Base-by-base conservation (phyloP, 331 rosid genomes). In the Cucumis variabilis region DNA sequence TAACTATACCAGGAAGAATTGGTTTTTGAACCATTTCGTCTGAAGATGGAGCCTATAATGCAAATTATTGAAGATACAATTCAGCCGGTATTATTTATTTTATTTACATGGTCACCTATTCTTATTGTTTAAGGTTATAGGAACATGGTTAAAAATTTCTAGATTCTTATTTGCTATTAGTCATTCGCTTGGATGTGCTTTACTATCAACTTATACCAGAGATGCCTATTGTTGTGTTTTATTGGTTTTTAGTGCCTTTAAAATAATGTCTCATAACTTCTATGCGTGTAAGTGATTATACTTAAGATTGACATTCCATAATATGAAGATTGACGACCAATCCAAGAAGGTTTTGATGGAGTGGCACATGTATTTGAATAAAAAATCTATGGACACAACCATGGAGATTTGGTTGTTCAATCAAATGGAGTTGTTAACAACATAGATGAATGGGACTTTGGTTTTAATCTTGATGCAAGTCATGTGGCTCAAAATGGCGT, bases 271-370 rank as follows among this genome's bases (percentile, higher is more conserved):
- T 37, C 44, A 37, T 28, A 62, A 66, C 86, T 83, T 37, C 41
- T 66, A 23, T 78, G n/a, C n/a, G n/a, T n/a, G n/a, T n/a, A n/a
- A n/a, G n/a, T n/a, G n/a, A n/a, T n/a, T n/a, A n/a, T n/a, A 88
- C 85, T 81, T 77, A 83, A 21, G 88, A 79, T 73, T 88, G 91
- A 74, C 67, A 27, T 87, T 71, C 85, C 71, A 50, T 88, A 68
- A 76, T 87, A 81, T 86, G 63, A 88, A 91, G 98, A n/a, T n/a
- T 87, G 93, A 90, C 81, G 58, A 21, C 89, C 87, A 81, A 86
- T 85, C 77, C 90, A 66, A 86, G 90, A 88, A 88, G 79, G 83
- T 69, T 50, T 65, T 7, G 44, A n/a, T n/a, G n/a, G n/a, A n/a
- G n/a, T n/a, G n/a, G n/a, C n/a, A n/a, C n/a, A n/a, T n/a, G n/a